Conservation (phyloP, 1,284 basidiomycete genomes). For the Marasmius sp. region DNA sequence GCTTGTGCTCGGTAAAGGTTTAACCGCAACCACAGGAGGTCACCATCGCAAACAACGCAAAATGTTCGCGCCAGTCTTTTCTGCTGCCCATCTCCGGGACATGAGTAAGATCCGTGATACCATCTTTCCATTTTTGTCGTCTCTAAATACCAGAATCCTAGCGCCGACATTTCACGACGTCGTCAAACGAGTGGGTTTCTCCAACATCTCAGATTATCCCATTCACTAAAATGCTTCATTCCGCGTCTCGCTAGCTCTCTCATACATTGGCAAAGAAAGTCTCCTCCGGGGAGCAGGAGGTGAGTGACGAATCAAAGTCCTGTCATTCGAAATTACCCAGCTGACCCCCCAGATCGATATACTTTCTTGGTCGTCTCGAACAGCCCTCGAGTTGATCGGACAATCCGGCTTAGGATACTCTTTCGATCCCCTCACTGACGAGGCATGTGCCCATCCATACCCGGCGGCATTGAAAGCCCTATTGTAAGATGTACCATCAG, state of each 20-base stretch:
- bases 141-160: not conserved
- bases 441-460: constrained; percentile 26
- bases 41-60: constrained; percentile 12
- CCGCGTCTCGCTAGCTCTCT: not conserved
- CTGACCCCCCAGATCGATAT: constrained; percentile 4
- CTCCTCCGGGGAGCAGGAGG: not conserved
- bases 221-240: too few relatives aligned
- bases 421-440: constrained; percentile 34
- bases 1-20: constrained; percentile 3
- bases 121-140: not conserved
- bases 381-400: constrained; percentile 27
- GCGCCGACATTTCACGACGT: constrained; percentile 9
- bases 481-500: constrained; percentile 12
- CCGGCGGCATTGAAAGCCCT: constrained; percentile 27
- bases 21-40: constrained; percentile 4
- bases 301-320: not conserved
- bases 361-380: constrained; percentile 14
- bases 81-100: constrained; percentile 10
- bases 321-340: not conserved
- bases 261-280: not conserved
- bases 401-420: constrained; percentile 37
- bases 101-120: constrained; percentile 3
- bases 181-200: not conserved
- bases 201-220: not conserved
- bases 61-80: constrained; percentile 12